Evolutionary conservation across 148 eudicot genomes (phyloP).

Genomic region (Spergularia bocconei): DNA sequence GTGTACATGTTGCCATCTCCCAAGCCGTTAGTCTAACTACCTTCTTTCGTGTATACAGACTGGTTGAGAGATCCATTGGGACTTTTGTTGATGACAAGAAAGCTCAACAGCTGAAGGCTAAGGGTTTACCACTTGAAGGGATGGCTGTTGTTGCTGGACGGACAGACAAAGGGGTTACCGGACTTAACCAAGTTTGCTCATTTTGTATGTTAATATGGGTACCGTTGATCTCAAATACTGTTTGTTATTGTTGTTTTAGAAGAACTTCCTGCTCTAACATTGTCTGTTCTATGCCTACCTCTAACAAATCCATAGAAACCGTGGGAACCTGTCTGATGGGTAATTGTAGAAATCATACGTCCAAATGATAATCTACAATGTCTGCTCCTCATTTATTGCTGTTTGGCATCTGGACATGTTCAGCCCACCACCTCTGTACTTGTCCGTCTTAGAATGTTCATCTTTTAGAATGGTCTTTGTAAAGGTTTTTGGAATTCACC

Average conservation of each 20-base stretch:
- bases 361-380: not conserved
- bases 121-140: slow-evolving; percentile 80
- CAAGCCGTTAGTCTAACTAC: slow-evolving; percentile 5
- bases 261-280: not conserved
- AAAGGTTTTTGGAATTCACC: not conserved
- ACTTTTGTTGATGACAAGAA: slow-evolving; percentile 85
- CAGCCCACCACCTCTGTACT: not conserved
- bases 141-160: slow-evolving; percentile 81
- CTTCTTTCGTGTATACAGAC: slow-evolving; percentile 38
- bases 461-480: not conserved
- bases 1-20: not conserved
- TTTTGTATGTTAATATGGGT: slow-evolving; percentile 60
- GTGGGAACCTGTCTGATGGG: not conserved
- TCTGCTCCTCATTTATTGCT: not conserved
- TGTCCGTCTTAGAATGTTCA: not conserved
- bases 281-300: not conserved
- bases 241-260: not conserved
- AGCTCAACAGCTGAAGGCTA: slow-evolving; percentile 58
- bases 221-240: slow-evolving; percentile 10
- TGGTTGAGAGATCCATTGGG: slow-evolving; percentile 71
- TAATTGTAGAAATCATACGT: not conserved
- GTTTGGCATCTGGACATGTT: not conserved
- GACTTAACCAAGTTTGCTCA: slow-evolving; percentile 87
- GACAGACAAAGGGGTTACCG: slow-evolving; percentile 96
- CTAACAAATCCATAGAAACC: not conserved